These are phyloP conservation scores for Lagerstroemia fauriei DNA, from an alignment of 441 rosid species.

Conservation along the genomic window DNA sequence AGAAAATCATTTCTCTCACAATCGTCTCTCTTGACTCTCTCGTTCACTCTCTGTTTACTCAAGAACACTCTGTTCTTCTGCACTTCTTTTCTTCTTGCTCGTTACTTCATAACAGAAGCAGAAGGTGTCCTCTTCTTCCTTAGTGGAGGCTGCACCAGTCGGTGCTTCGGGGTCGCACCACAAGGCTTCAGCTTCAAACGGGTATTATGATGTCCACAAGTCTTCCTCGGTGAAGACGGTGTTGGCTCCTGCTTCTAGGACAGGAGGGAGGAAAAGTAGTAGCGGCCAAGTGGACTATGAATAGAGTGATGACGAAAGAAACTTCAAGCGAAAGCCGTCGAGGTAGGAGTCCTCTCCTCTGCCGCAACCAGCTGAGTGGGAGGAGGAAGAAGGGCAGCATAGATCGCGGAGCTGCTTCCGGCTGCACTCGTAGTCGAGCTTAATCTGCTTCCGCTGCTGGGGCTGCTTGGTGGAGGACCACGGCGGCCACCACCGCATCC, in stretches of 20 bases:
- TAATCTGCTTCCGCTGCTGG: no score
- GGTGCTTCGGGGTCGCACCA: constrained; percentile 27
- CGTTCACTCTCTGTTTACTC: no score
- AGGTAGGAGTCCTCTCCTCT: constrained; percentile 74
- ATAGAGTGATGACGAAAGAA: constrained; percentile 85
- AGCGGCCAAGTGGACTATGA: constrained; percentile 55
- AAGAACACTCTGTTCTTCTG: no score
- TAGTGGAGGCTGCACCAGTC: constrained; percentile 21
- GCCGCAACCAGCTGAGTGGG: constrained; percentile 42
- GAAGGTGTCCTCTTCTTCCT: constrained; percentile 36
- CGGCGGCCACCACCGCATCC: no score
- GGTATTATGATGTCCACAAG: constrained; percentile 39
- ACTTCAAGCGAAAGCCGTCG: constrained; percentile 85
- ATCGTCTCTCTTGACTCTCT: no score
- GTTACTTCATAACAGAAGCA: no score
- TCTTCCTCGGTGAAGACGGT: constrained; percentile 32
- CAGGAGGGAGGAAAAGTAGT: constrained; percentile 37
- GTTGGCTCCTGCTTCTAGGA: constrained; percentile 14
- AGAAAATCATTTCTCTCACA: no score
- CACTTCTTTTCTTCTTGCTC: no score
- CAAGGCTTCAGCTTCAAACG: constrained; percentile 40
- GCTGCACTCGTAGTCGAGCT: no score
- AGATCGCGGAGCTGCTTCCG: no score
- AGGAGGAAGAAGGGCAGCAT: constrained; percentile 41
- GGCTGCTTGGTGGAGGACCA: no score